Percentiles rank a stretch among this genome's conserved stretches.
These are phyloP conservation scores for Aspergillus wentii DNA, from an alignment of 495 filamentous ascomycete genomes.

Conservation along the genomic window DNA sequence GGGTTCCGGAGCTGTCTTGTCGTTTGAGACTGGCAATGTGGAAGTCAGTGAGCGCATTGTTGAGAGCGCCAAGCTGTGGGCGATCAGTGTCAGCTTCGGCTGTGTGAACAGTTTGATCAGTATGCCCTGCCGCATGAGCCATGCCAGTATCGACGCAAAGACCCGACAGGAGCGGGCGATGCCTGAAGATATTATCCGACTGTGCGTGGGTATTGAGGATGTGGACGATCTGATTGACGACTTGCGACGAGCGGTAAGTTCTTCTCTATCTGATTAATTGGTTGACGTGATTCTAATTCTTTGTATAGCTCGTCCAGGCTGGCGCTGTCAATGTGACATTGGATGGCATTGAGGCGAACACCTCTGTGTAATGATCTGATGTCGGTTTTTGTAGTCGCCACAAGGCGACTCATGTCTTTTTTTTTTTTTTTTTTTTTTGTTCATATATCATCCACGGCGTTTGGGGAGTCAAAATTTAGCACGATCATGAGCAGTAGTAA, in stretches of 20 bases:
- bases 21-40: slow-evolving; percentile 89
- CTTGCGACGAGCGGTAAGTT: slow-evolving; percentile 79
- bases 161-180: slow-evolving; percentile 83
- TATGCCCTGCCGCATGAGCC: slow-evolving; percentile 99
- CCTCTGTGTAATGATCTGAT: not conserved
- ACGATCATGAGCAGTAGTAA: too few relatives aligned
- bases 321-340: slow-evolving; percentile 83
- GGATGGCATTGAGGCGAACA: slow-evolving; percentile 61
- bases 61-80: slow-evolving; percentile 85
- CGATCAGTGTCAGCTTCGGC: slow-evolving; percentile 93
- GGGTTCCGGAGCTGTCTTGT: slow-evolving; percentile 88
- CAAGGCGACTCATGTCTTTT: not conserved
- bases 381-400: too few relatives aligned
- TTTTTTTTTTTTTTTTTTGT: slow-evolving; percentile 1
- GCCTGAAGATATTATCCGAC: slow-evolving; percentile 91
- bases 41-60: slow-evolving; percentile 85
- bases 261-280: slow-evolving; percentile 5
- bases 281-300: slow-evolving; percentile 12
- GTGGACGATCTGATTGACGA: slow-evolving; percentile 90
- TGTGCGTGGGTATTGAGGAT: slow-evolving; percentile 98
- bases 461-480: too few relatives aligned
- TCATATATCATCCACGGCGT: too few relatives aligned
- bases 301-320: slow-evolving; percentile 76
- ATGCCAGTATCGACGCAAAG: slow-evolving; percentile 96
- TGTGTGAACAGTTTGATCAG: slow-evolving; percentile 98